A percentile compares a stretch with the other conserved stretches of the same genome.
Conservation (phyloP, 306 rosid genomes). For the Lotus japonicus region DNA sequence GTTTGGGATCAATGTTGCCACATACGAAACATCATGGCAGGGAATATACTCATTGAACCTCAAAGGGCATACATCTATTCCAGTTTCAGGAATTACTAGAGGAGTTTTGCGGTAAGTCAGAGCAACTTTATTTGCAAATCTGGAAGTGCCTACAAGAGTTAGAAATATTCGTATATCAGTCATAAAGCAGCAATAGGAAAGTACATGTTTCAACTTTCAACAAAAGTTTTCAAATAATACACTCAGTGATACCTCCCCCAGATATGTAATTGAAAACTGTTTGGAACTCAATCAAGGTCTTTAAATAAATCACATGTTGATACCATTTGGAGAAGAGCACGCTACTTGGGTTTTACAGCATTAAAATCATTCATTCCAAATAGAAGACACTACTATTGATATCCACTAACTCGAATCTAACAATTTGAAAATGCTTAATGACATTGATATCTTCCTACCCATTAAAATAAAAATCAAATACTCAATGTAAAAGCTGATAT, state of each 20-base stretch:
- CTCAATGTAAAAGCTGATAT: not conserved
- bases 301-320: too few relatives aligned
- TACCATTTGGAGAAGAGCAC: not conserved
- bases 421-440: not conserved
- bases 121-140: constrained; percentile 53
- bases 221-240: not conserved
- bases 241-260: not conserved
- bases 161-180: not conserved
- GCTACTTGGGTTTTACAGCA: not conserved
- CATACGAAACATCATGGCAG: constrained; percentile 66
- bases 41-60: constrained; percentile 74
- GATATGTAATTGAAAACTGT: not conserved
- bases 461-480: not conserved
- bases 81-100: constrained; percentile 50
- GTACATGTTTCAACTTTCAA: not conserved
- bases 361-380: not conserved
- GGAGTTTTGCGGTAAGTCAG: constrained; percentile 53
- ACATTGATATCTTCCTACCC: not conserved
- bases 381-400: not conserved
- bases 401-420: not conserved
- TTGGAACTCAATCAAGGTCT: constrained; percentile 9
- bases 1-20: constrained; percentile 39
- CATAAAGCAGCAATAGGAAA: constrained; percentile 1
- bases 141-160: constrained; percentile 40
- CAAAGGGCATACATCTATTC: constrained; percentile 83